Evolutionary conservation across 805 yeast genomes (phyloP).

Genomic region (Brettanomyces sp.): DNA sequence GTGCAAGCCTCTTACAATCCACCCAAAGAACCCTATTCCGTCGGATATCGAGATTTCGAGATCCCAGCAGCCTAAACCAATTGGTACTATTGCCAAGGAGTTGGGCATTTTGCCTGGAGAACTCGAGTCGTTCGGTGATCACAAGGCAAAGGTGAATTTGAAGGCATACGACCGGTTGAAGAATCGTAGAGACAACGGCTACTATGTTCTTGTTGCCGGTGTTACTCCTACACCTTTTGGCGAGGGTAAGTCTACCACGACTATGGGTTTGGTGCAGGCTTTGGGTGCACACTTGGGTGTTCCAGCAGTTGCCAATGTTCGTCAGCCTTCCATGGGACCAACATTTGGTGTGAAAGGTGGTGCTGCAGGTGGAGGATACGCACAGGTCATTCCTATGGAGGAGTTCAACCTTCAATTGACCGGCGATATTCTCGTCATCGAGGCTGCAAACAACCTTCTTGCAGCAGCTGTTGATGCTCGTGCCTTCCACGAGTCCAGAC

Average conservation of each 20-base stretch:
- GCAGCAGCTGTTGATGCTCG: slow-evolving; percentile 85
- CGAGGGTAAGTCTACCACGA: slow-evolving; percentile 80
- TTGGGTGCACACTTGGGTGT: slow-evolving; percentile 64
- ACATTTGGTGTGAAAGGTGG: slow-evolving; percentile 86
- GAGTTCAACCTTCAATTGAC: slow-evolving; percentile 81
- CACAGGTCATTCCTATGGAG: slow-evolving; percentile 85
- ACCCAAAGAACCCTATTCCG: slow-evolving; percentile 61
- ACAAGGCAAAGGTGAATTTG: slow-evolving; percentile 68
- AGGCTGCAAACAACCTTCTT: slow-evolving; percentile 70
- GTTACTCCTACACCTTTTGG: slow-evolving; percentile 83
- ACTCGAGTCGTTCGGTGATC: slow-evolving; percentile 65
- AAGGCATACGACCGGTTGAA: slow-evolving; percentile 54
- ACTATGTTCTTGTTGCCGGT: slow-evolving; percentile 71
- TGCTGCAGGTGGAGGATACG: slow-evolving; percentile 86
- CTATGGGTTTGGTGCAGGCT: slow-evolving; percentile 76
- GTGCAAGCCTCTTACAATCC: slow-evolving; percentile 47
- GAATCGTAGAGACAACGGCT: slow-evolving; percentile 50
- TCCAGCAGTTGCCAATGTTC: slow-evolving; percentile 69
- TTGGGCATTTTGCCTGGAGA: slow-evolving; percentile 59
- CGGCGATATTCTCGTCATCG: slow-evolving; percentile 80
- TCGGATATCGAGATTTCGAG: slow-evolving; percentile 74
- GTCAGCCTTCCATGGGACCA: slow-evolving; percentile 88
- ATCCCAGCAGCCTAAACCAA: slow-evolving; percentile 63
- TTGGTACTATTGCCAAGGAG: slow-evolving; percentile 59
- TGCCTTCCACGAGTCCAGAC: slow-evolving; percentile 76